phyloP scores from a whole-genome alignment of 2,329 filamentous ascomycete genomes.

The Talaromyces sp. region DNA sequence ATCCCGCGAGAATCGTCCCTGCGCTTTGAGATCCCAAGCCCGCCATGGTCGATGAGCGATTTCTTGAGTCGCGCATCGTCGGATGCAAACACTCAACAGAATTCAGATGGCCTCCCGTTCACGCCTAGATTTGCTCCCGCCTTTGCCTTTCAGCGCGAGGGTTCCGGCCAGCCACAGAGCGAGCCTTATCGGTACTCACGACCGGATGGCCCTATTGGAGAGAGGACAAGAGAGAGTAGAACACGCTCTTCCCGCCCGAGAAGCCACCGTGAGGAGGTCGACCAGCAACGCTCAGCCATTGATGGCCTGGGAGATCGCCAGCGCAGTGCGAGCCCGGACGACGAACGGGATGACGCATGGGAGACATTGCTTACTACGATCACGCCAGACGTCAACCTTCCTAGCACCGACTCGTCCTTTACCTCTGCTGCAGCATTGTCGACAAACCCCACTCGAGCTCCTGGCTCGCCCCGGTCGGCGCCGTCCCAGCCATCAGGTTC shows the following conservation, averaged over 20 bases:
- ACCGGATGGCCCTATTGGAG: slow-evolving; percentile 16
- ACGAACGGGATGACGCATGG: slow-evolving; percentile 59
- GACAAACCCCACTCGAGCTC: slow-evolving; percentile 21
- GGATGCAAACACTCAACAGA: slow-evolving; percentile 13
- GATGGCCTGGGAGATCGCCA: slow-evolving; percentile 82
- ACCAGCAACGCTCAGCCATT: slow-evolving; percentile 28
- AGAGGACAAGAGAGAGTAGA: slow-evolving; percentile 15
- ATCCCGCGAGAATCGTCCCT: slow-evolving; percentile 31
- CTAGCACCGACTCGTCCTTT: slow-evolving; percentile 79
- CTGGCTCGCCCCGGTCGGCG: slow-evolving; percentile 36
- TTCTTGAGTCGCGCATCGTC: slow-evolving; percentile 19
- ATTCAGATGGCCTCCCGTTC: slow-evolving; percentile 22
- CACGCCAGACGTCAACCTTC: slow-evolving; percentile 73
- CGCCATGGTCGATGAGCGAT: slow-evolving; percentile 23
- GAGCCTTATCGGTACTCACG: slow-evolving; percentile 21
- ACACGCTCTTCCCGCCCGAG: slow-evolving; percentile 27
- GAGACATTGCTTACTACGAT: slow-evolving; percentile 75
- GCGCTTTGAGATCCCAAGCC: slow-evolving; percentile 25
- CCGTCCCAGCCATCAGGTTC: slow-evolving; percentile 28
- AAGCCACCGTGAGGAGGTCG: slow-evolving; percentile 24
- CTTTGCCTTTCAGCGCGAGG: slow-evolving; percentile 23
- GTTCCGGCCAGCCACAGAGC: slow-evolving; percentile 17
- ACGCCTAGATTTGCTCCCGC: slow-evolving; percentile 44
- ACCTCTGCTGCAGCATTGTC: slow-evolving; percentile 49
- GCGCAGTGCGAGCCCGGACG: slow-evolving; percentile 67